These are phyloP conservation scores for Septoria petroselini DNA, from an alignment of 2,329 filamentous ascomycete genomes.

Conservation along the genomic window DNA sequence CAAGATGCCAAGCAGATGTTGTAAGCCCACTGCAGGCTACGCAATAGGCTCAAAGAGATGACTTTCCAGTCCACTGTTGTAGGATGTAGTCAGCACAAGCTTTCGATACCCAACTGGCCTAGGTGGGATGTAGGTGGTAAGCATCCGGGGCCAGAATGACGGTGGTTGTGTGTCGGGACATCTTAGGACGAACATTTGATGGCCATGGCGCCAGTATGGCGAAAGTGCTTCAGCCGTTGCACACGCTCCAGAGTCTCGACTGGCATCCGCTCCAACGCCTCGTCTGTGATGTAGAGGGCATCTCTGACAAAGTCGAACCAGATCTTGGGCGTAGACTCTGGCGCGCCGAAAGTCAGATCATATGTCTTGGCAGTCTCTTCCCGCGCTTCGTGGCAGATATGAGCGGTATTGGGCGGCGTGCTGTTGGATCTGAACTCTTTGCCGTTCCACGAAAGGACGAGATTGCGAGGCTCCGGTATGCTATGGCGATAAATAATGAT, in stretches of 20 bases:
- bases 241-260: neutral
- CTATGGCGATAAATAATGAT: constrained; percentile 21
- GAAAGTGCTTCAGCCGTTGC: constrained; percentile 17
- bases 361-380: constrained; percentile 18
- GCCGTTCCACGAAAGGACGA: constrained; percentile 19
- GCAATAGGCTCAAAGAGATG: neutral
- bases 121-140: neutral
- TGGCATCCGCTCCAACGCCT: constrained; percentile 9
- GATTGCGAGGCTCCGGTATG: constrained; percentile 16
- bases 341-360: constrained; percentile 14
- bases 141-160: neutral
- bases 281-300: constrained; percentile 19
- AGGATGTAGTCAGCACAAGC: neutral
- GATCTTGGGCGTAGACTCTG: constrained; percentile 6
- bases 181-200: constrained; percentile 20
- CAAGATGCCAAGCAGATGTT: constrained; percentile 1
- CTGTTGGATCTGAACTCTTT: constrained; percentile 16
- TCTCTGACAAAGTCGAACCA: constrained; percentile 17
- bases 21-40: neutral
- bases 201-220: constrained; percentile 17
- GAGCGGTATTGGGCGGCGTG: constrained; percentile 15
- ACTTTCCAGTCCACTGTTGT: neutral
- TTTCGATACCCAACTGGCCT: neutral
- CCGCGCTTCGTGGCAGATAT: constrained; percentile 19
- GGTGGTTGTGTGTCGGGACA: neutral